Conservation (phyloP, 352 stramenopile species). For the Albugo laibachii region DNA sequence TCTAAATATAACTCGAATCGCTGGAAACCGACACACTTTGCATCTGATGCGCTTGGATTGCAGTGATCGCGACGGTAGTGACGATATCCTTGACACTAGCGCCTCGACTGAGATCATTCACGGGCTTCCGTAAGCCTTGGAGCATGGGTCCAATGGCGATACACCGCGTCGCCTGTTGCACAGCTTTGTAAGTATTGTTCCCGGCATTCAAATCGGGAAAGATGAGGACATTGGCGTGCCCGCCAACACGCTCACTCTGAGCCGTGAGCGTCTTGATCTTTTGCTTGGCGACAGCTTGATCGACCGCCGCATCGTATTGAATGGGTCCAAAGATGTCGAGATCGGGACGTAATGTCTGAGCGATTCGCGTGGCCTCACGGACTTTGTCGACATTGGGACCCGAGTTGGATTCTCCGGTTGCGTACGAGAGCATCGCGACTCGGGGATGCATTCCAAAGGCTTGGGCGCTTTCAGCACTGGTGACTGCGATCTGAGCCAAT, state of each 20-base stretch:
- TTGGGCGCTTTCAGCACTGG: slow-evolving; percentile 48
- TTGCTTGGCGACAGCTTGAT: slow-evolving; percentile 51
- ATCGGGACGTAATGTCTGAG: slow-evolving; percentile 37
- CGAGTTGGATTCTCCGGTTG: slow-evolving; percentile 57
- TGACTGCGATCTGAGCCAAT: slow-evolving; percentile 61
- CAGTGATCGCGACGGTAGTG: slow-evolving; percentile 75
- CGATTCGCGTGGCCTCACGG: slow-evolving; percentile 50
- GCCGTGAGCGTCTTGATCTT: slow-evolving; percentile 55
- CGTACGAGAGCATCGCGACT: slow-evolving; percentile 70
- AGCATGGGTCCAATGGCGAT: slow-evolving; percentile 78
- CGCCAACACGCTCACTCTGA: slow-evolving; percentile 32
- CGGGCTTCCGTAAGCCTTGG: slow-evolving; percentile 69
- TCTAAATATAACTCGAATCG: no score
- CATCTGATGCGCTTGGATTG: slow-evolving; percentile 65
- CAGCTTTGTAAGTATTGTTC: slow-evolving; percentile 83
- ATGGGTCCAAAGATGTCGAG: slow-evolving; percentile 73
- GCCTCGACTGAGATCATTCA: slow-evolving; percentile 79
- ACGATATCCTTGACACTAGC: slow-evolving; percentile 81
- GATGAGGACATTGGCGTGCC: slow-evolving; percentile 68
- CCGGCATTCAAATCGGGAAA: slow-evolving; percentile 78
- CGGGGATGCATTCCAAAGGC: slow-evolving; percentile 64
- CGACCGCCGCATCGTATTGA: slow-evolving; percentile 72
- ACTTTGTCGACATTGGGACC: slow-evolving; percentile 74
- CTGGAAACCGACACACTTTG: no score
- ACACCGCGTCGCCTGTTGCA: slow-evolving; percentile 56